A percentile compares a stretch with the other conserved stretches of the same genome.
Conservation (phyloP, 345 rosid species). For the Eucalyptus microcorys region DNA sequence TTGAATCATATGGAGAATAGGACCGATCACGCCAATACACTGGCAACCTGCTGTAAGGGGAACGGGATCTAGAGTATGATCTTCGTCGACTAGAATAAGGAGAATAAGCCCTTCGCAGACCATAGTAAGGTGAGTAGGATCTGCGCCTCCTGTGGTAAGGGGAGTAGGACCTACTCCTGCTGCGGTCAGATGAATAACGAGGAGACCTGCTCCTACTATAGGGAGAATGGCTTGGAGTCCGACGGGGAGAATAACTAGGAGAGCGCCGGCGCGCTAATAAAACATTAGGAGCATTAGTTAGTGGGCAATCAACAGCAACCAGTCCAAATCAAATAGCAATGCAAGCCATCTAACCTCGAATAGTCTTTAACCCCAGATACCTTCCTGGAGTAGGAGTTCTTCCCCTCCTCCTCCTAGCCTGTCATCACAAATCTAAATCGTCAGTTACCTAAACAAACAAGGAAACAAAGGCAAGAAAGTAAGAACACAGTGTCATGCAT, state of each 20-base stretch:
- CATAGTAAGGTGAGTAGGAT: conserved; percentile 22
- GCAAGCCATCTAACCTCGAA: conserved; percentile 29
- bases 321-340: not conserved
- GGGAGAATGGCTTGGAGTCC: conserved; percentile 39
- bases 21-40: conserved; percentile 28
- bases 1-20: conserved; percentile 14
- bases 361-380: conserved; percentile 66
- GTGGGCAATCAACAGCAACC: not conserved
- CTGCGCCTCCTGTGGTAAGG: conserved; percentile 1
- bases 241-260: not conserved
- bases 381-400: conserved; percentile 94
- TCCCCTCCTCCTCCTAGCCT: conserved; percentile 88
- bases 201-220: conserved; percentile 29
- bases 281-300: not conserved
- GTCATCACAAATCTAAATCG: not conserved
- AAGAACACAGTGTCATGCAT: not conserved
- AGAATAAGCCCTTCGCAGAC: conserved; percentile 18
- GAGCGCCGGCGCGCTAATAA: not conserved
- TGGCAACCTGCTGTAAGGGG: conserved; percentile 42
- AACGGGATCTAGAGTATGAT: conserved; percentile 21
- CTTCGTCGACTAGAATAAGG: conserved; percentile 20
- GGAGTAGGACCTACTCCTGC: conserved; percentile 46
- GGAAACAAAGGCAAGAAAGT: not conserved
- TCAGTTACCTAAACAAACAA: not conserved
- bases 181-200: conserved; percentile 36